phyloP scores from a whole-genome alignment of 495 filamentous ascomycete genomes.

The Aspergillus incahuasiensis region DNA sequence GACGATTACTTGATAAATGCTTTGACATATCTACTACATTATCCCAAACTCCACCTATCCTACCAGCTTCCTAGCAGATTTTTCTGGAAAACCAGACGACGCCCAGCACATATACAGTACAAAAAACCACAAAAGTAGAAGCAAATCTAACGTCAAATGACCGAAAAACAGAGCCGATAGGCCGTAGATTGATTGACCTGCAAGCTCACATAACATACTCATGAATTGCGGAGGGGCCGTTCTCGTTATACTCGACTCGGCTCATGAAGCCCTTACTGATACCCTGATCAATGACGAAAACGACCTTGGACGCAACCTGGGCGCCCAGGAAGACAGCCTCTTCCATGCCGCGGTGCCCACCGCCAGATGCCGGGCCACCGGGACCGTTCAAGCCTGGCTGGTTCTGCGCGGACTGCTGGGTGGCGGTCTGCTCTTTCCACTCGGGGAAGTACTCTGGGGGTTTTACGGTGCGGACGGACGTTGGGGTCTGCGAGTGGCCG shows the following conservation, averaged over 20 bases:
- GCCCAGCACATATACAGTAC: constrained; percentile 20
- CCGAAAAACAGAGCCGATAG: background rate
- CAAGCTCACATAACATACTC: constrained; percentile 36
- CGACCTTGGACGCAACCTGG: constrained; percentile 69
- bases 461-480: constrained; percentile 70
- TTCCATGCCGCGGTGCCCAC: constrained; percentile 46
- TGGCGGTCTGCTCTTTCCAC: constrained; percentile 74
- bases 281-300: constrained; percentile 70
- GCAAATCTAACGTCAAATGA: constrained; percentile 8
- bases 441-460: constrained; percentile 87
- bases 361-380: constrained; percentile 20
- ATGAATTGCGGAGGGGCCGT: constrained; percentile 67
- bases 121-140: constrained; percentile 16
- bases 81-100: constrained; percentile 20
- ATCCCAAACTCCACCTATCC: constrained; percentile 25
- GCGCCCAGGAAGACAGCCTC: constrained; percentile 78
- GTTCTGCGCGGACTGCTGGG: constrained; percentile 33
- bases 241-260: constrained; percentile 72
- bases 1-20: too few relatives aligned
- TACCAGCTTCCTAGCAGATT: constrained; percentile 19
- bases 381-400: constrained; percentile 13
- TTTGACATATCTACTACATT: constrained; percentile 13
- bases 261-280: constrained; percentile 68
- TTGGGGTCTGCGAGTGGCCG: constrained; percentile 83
- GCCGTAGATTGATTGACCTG: background rate